phyloP scores from a whole-genome alignment of 2,329 filamentous ascomycete species.

The Mycosphaerella sp. region DNA sequence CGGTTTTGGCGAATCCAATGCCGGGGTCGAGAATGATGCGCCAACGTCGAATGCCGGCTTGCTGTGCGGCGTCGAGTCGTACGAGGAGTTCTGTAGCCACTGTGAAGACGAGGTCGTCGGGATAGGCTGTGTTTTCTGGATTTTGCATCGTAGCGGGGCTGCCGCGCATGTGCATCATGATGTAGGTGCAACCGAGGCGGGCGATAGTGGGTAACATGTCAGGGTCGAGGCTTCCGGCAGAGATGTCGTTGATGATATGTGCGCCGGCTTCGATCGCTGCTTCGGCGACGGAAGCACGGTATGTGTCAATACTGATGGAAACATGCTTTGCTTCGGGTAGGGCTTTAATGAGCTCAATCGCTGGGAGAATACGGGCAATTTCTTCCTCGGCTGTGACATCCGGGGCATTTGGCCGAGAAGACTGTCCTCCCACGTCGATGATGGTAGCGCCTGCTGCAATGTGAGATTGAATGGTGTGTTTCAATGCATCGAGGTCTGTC shows the following conservation, averaged over 20 bases:
- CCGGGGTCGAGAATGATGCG: slow-evolving; percentile 92
- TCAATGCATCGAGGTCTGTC: slow-evolving; percentile 45
- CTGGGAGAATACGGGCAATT: slow-evolving; percentile 67
- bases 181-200: slow-evolving; percentile 67
- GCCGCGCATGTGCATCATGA: slow-evolving; percentile 91
- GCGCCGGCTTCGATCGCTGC: slow-evolving; percentile 71
- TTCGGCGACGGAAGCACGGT: slow-evolving; percentile 74
- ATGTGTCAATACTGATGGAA: slow-evolving; percentile 88
- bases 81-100: slow-evolving; percentile 61
- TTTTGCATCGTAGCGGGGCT: slow-evolving; percentile 73
- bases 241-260: slow-evolving; percentile 92
- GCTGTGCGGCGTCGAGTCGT: slow-evolving; percentile 68
- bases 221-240: slow-evolving; percentile 69
- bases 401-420: slow-evolving; percentile 69
- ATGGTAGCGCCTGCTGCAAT: slow-evolving; percentile 69
- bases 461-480: slow-evolving; percentile 54
- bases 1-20: slow-evolving; percentile 85
- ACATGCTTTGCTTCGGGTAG: slow-evolving; percentile 56
- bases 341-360: slow-evolving; percentile 65
- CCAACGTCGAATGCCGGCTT: slow-evolving; percentile 81
- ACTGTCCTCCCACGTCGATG: slow-evolving; percentile 89
- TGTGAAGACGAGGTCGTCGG: slow-evolving; percentile 57
- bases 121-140: slow-evolving; percentile 53
- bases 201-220: slow-evolving; percentile 79
- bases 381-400: slow-evolving; percentile 70